A percentile compares a stretch with the other conserved stretches of the same genome.
Evolutionary conservation across 2,329 filamentous ascomycete genomes (phyloP).

Genomic region (Phaeophleospora eucalypticola): DNA sequence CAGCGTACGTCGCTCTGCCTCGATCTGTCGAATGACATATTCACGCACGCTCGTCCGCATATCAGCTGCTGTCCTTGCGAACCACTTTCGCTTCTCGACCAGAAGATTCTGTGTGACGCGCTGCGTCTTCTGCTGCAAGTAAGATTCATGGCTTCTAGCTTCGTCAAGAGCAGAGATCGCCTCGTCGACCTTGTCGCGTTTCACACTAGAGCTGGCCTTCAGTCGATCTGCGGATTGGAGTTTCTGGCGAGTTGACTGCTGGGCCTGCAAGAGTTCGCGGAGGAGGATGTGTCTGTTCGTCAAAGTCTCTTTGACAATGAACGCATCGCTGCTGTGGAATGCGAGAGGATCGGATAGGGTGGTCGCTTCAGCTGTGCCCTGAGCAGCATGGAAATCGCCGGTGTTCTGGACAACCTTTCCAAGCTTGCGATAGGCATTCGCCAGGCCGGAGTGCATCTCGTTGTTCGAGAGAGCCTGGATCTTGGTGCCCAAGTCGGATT

Average conservation of each 20-base stretch:
- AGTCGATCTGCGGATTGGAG: slow-evolving; percentile 82
- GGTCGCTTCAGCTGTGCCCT: slow-evolving; percentile 93
- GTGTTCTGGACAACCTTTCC: slow-evolving; percentile 90
- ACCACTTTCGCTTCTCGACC: slow-evolving; percentile 86
- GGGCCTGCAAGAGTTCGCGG: slow-evolving; percentile 86
- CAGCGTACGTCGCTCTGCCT: slow-evolving; percentile 86
- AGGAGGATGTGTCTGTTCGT: slow-evolving; percentile 97
- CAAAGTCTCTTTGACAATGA: slow-evolving; percentile 96
- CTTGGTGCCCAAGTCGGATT: slow-evolving; percentile 91
- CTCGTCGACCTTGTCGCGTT: slow-evolving; percentile 94
- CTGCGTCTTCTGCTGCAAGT: slow-evolving; percentile 79
- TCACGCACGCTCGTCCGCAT: slow-evolving; percentile 80
- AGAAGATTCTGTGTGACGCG: slow-evolving; percentile 86
- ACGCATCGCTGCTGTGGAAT: slow-evolving; percentile 92
- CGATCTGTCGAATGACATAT: slow-evolving; percentile 90
- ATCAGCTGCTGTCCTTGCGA: slow-evolving; percentile 78
- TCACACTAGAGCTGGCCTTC: slow-evolving; percentile 79
- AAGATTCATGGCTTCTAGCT: slow-evolving; percentile 73
- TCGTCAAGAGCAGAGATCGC: slow-evolving; percentile 89
- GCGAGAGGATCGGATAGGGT: slow-evolving; percentile 90
- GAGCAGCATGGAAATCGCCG: slow-evolving; percentile 91
- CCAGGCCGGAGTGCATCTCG: slow-evolving; percentile 82
- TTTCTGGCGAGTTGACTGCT: slow-evolving; percentile 77
- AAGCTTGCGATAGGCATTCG: slow-evolving; percentile 88
- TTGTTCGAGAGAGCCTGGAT: slow-evolving; percentile 81